Base-by-base conservation (phyloP, 179 eudicot species). In the Corrigiola litoralis region DNA sequence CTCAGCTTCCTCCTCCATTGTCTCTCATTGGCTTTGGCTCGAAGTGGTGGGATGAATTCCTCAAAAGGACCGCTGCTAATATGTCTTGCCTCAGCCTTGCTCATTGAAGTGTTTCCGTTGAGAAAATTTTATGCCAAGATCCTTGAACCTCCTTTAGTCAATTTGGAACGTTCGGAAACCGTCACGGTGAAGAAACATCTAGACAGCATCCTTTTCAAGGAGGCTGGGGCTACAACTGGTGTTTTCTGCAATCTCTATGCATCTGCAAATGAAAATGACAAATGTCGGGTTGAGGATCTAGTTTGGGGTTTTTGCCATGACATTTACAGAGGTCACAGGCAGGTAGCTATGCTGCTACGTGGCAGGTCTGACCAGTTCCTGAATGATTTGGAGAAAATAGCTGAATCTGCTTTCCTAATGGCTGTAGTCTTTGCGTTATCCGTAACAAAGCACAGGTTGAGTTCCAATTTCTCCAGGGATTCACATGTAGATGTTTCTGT, bases 391-490 rank as follows among this genome's bases (percentile, higher is more conserved):
- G 99, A 95, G 69, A 88, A 86, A 72, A 74, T 95, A 56, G 91
- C 96, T 42, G 99, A 88, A 74, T 85, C 99, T 54, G 92, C 95
- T 55, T 95, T 95, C 77, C 82, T 95, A 66, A 88, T 90, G 99
- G 86, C 85, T 72, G 97, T 85, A 27, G 85, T 95, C 62, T 95
- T 95, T 81, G 88, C 99, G 29, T 80, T 81, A 74, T 83, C 88
- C 33, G 99, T 95, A 49, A 80, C 95, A 57, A 95, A 88, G 69
- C 84, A 82, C 65, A 88, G 80, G 65, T 52, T 86, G 41, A 69
- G 70, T 71, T 58, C 84, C 32, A 78, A 76, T 56, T 36, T 71
- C 48, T 40, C 84, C 57, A 72, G 27, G 63, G 85, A 83, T 69
- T 66, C 55, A 71, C 87, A 80, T 72, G 53, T 80, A 61, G 72